Evolutionary conservation across 306 rosid genomes (phyloP), one percentile per base, ranked within the genome.

Genomic region (Rubus parviflorus): DNA sequence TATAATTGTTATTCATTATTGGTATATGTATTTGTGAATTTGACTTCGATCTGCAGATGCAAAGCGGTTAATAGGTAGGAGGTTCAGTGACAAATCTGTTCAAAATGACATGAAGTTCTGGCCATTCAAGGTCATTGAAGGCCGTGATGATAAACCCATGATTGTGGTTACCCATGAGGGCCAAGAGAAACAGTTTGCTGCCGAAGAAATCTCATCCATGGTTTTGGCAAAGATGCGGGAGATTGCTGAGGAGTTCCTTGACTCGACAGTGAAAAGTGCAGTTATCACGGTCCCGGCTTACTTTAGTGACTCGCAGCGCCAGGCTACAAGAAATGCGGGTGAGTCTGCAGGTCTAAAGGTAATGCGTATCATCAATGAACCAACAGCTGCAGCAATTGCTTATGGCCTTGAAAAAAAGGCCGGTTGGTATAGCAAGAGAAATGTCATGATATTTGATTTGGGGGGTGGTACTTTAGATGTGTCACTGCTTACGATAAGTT

Each of bases 381-480:
- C 68, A 15, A 30, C 43, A 15, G 43, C 68, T 62, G 68, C 68
- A 5, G 68, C 68, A 35, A 62, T 62, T 30, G 42, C 68, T 13
- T 30, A 62, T 35, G 43, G 43, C 11, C 43, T 62, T 62, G 20
- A 62, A 15, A 35, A 2, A 0, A 35, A 2, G 43, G 41, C n/a
- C 3, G 67, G 67, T 13, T 61, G 67, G 67, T 61, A 61, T 30
- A 30, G 67, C n/a, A 61, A 14, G 67, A 12, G 67, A 61, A 13
- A 61, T 61, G 67, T 61, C 7, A 30, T 61, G 42, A 61, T 61
- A 13, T 61, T 61, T 61, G 42, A 61, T 30, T 30, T 61, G 67
- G 42, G n/a, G 4, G 67, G 67, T 61, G 67, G 67, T 9, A 61
- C n/a, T 61, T 14, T 61, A 30, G 67, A 61, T 61, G 67, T 61